Evolutionary conservation across 306 rosid species (phyloP), one percentile per base, ranked within the genome.

Genomic region (Quercus suber): DNA sequence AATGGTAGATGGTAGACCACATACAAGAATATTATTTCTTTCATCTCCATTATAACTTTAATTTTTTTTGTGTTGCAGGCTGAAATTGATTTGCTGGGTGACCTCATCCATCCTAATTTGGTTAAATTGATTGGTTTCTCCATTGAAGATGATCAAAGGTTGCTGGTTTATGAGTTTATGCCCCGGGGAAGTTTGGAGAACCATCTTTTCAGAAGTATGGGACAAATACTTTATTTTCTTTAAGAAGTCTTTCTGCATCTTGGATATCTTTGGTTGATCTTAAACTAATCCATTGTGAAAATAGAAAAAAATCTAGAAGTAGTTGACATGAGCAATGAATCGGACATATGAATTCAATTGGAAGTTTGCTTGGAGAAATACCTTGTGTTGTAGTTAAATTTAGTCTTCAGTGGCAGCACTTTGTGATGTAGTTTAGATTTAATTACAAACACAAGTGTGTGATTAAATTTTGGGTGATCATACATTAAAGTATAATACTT

Each of bases 181-280:
- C 99, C 93, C 27, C 93, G 99, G 60, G 99, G 99, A 84, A 95
- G 99, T 84, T 88, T 95, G 90, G 99, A 95, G 88, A 93, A 93
- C 84, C 99, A 95, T 83, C 99, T 95, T 79, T 95, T 95, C 71
- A 91, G 99, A 89, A 93, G 99, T 95, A 91, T 65, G 64, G 73
- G 80, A 81, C 89, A 73, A 51, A 73, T 76, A 85, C 68, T 76
- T 77, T 69, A 88, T 35, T 80, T 80, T 75, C 69, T 76, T 51
- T 69, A 30, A 27, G 57, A 63, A 27, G 28, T 5, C 43, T 64
- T 75, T 68, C 18, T 64, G 49, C 43, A 35, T 76, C 21, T 69
- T 77, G 77, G 76, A 73, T 75, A 58, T 64, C 64, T 76, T 63
- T 55, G 5, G 78, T 76, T 86, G 84, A 57, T 74, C 49, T 78